Conservation (phyloP, 2,329 filamentous ascomycete species). For the Xenosphaeropsis pyriputrescens region DNA sequence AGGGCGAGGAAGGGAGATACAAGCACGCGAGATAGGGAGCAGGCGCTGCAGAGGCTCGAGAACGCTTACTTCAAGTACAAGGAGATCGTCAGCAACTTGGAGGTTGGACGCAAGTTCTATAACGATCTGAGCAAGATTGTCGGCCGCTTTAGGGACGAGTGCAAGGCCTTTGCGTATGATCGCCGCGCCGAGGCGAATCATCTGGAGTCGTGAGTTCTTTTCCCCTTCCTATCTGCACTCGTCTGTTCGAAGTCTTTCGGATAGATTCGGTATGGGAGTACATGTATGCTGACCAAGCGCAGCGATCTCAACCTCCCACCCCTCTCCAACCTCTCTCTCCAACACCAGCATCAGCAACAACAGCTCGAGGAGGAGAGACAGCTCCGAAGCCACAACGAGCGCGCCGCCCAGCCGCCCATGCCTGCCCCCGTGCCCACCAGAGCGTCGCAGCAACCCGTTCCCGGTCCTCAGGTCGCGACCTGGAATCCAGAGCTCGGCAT, state of each 20-base stretch:
- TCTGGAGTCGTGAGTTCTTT: slow-evolving; percentile 51
- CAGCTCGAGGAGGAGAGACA: slow-evolving; percentile 7
- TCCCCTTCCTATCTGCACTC: neutral
- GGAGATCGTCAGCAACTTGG: slow-evolving; percentile 83
- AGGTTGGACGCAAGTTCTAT: slow-evolving; percentile 89
- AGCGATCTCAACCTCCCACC: slow-evolving; percentile 11
- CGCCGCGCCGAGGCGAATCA: slow-evolving; percentile 67
- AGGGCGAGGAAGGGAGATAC: slow-evolving; percentile 44
- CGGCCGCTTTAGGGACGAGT: slow-evolving; percentile 69
- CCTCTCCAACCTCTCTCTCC: slow-evolving; percentile 7
- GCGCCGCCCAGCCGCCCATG: slow-evolving; percentile 18
- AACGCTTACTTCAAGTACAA: slow-evolving; percentile 93
- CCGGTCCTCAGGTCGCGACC: slow-evolving; percentile 33
- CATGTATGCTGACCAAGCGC: slow-evolving; percentile 1
- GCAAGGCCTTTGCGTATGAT: slow-evolving; percentile 63
- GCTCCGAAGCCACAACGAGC: slow-evolving; percentile 5
- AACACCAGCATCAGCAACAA: slow-evolving; percentile 13
- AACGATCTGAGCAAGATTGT: slow-evolving; percentile 89
- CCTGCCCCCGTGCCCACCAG: slow-evolving; percentile 30
- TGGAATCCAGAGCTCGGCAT: slow-evolving; percentile 78
- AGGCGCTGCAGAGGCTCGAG: slow-evolving; percentile 75
- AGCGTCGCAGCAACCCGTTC: slow-evolving; percentile 31
- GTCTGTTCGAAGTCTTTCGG: too few species aligned
- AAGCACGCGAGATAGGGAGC: slow-evolving; percentile 61
- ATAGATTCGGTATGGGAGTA: too few species aligned